Conservation (phyloP, 495 filamentous ascomycete genomes). For the Lasiosphaeria miniovina region DNA sequence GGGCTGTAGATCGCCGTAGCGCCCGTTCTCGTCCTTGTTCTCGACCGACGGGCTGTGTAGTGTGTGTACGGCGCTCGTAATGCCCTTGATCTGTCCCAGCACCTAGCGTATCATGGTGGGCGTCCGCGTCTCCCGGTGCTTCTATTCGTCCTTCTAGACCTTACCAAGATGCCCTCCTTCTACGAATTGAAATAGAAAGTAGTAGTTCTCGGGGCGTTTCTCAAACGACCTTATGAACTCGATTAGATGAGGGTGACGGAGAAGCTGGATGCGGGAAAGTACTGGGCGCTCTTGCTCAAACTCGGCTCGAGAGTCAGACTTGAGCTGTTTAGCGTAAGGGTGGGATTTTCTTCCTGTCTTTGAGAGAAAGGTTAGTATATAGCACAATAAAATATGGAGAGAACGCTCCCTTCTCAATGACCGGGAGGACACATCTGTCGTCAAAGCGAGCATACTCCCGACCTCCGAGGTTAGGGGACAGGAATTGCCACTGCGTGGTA, state of each 20-base stretch:
- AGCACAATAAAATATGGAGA: not conserved
- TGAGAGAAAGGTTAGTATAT: not conserved
- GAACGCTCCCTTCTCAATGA: not conserved
- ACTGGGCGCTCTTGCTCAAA: not conserved
- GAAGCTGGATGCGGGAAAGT: not conserved
- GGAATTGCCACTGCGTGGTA: not conserved
- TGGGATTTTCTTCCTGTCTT: slow-evolving; percentile 2
- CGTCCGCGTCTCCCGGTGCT: not conserved
- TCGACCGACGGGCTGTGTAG: not conserved
- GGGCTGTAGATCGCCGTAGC: slow-evolving; percentile 1
- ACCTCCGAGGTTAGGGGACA: not conserved
- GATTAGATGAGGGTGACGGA: slow-evolving; percentile 1
- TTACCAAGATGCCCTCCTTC: not conserved
- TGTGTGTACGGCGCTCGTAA: not conserved
- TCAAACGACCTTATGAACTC: not conserved
- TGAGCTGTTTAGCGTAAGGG: not conserved
- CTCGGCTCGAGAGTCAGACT: not conserved
- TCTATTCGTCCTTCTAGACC: not conserved
- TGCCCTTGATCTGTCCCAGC: not conserved
- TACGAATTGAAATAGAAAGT: slow-evolving; percentile 1
- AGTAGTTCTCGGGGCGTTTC: not conserved
- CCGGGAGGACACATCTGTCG: not conserved
- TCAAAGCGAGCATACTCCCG: not conserved
- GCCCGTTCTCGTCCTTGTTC: not conserved
- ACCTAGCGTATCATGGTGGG: not conserved